Base-by-base conservation (phyloP, 2,329 filamentous ascomycete species). In the Elsinoe perseae region DNA sequence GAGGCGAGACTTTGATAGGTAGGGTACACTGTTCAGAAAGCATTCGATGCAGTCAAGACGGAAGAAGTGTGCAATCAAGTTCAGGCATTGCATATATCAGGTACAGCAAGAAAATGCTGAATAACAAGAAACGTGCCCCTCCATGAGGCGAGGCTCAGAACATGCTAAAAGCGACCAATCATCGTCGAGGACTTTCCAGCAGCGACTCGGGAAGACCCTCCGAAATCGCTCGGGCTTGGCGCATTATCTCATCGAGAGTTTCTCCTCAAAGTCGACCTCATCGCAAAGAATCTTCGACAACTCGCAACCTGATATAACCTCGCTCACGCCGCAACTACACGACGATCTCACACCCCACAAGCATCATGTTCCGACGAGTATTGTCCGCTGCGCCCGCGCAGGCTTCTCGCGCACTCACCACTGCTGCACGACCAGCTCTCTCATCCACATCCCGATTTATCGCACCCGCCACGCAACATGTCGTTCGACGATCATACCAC, bases 321-420 rank as follows among this genome's bases (percentile, higher is more conserved):
- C 14, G 32, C 8, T 38, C 6, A 9, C 48, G 23, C 10, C 3
- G 14, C 30, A 23, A 52, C 27, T 10, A 52, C 28, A 46, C 32
- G 40, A 46, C 34, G 18, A 36, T 44, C 2, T 25, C 44, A 55
- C 36, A 57, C 30, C 54, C 27, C 42, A 32, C 14, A 2, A 44
- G 38, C 63, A 75, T 60, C 63, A 83, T 83, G 80, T 81, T 83
- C 70, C 77, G 75, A 65, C 76, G 80, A 73, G 73, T 78, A 61
- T 69, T 79, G 66, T 72, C 78, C 61, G 72, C 74, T 64, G 75
- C 74, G 50, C 80, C 80, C 60, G 77, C 76, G 64, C 72, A 75
- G 60, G 73, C 79, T 62, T 73, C 74, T 70, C 70, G 76, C 65
- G 70, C 76, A 59, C 71, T 78, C 62, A 70, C 77, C 59, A 71